Percentiles rank a stretch among this genome's conserved stretches.
These are phyloP conservation scores for Lactarius tabidus DNA, from an alignment of 768 basidiomycete species.

Conservation along the genomic window DNA sequence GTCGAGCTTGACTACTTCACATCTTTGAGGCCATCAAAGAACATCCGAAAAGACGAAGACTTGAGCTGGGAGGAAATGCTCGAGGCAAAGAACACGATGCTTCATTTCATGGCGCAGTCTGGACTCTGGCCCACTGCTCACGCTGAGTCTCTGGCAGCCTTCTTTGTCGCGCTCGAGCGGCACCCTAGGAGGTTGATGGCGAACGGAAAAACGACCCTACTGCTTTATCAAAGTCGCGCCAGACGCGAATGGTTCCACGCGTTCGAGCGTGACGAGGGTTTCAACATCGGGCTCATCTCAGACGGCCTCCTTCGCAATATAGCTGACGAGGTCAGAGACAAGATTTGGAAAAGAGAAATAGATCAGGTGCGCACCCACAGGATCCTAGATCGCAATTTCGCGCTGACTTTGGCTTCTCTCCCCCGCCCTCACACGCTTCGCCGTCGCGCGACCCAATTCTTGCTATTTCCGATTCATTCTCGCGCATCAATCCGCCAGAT, in stretches of 20 bases:
- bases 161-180: not conserved
- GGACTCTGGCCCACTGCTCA: not conserved
- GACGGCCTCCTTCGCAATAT: not conserved
- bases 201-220: not conserved
- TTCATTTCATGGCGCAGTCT: not conserved
- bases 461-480: not conserved
- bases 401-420: not conserved
- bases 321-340: not conserved
- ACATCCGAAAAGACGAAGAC: not conserved
- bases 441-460: not conserved
- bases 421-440: not conserved
- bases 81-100: not conserved
- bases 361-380: not conserved
- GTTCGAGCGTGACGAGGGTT: not conserved
- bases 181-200: not conserved
- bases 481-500: not conserved
- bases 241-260: not conserved
- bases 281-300: not conserved
- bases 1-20: not conserved
- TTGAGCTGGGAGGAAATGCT: not conserved
- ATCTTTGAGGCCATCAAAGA: not conserved
- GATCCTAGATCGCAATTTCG: not conserved
- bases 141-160: not conserved
- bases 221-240: not conserved
- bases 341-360: not conserved